These are phyloP conservation scores for Orobanche coerulescens DNA, from an alignment of 257 asterid genomes.

Conservation along the genomic window DNA sequence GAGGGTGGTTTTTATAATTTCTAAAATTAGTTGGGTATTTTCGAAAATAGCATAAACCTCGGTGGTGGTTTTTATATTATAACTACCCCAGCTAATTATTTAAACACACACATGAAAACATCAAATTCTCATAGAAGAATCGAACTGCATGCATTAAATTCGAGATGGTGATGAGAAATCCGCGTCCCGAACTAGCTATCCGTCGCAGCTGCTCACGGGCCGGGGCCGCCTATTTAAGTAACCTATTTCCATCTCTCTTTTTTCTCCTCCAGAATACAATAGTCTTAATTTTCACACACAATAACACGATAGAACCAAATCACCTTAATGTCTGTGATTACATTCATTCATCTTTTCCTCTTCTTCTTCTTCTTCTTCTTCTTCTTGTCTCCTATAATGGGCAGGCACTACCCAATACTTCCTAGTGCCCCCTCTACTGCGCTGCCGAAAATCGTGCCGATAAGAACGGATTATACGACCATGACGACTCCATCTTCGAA, in stretches of 20 bases:
- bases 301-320: neutral
- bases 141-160: neutral
- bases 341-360: conserved; percentile 25
- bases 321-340: neutral
- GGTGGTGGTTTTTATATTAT: too few relatives aligned
- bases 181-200: neutral
- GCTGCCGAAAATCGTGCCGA: conserved; percentile 24
- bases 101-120: neutral
- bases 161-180: neutral
- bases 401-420: conserved; percentile 51
- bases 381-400: conserved; percentile 29
- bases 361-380: conserved; percentile 26
- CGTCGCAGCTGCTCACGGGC: conserved; percentile 31
- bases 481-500: conserved; percentile 33
- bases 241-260: conserved; percentile 13
- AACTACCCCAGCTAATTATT: too few relatives aligned
- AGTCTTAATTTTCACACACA: neutral
- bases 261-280: neutral
- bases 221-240: conserved; percentile 53
- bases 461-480: conserved; percentile 6
- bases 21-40: too few relatives aligned
- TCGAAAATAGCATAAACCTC: too few relatives aligned
- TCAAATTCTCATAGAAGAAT: neutral
- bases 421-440: conserved; percentile 53
- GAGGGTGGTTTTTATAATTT: too few relatives aligned